Evolutionary conservation across 805 yeast genomes (phyloP).

Genomic region (Teunomyces aglyptinius): DNA sequence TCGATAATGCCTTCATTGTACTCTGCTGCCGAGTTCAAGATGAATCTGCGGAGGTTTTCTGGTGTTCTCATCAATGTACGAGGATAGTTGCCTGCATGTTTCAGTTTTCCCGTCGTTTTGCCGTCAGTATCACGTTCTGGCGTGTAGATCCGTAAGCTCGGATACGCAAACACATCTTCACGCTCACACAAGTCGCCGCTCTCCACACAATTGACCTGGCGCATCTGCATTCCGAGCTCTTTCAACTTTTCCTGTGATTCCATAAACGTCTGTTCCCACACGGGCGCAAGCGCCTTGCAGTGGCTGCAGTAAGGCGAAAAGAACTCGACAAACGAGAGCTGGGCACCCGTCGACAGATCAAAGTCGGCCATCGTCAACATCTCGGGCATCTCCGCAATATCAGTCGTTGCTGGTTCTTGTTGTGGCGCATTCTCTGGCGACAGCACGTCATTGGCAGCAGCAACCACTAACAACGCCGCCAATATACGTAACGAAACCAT

Average conservation of each 20-base stretch:
- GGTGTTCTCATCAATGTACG: slow-evolving; percentile 42
- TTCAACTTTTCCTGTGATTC: slow-evolving; percentile 45
- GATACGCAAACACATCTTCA: slow-evolving; percentile 65
- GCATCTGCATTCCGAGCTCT: slow-evolving; percentile 49
- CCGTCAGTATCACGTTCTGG: slow-evolving; percentile 42
- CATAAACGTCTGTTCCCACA: slow-evolving; percentile 69
- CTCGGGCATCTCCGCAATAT: slow-evolving; percentile 40
- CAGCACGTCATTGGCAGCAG: neutral
- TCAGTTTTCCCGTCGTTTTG: slow-evolving; percentile 25
- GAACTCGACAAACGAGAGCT: slow-evolving; percentile 78
- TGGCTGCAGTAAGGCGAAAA: slow-evolving; percentile 88
- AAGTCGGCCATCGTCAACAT: slow-evolving; percentile 51
- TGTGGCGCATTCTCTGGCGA: neutral
- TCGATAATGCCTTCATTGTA: slow-evolving; percentile 37
- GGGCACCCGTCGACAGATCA: slow-evolving; percentile 46
- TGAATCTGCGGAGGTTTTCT: slow-evolving; percentile 51
- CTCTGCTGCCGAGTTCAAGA: slow-evolving; percentile 53
- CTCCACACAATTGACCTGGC: slow-evolving; percentile 82
- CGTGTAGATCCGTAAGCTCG: slow-evolving; percentile 67
- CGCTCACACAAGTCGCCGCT: slow-evolving; percentile 81
- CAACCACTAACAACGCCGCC: neutral
- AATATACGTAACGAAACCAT: neutral
- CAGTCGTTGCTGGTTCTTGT: neutral
- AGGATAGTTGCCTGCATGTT: slow-evolving; percentile 46
- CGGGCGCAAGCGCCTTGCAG: slow-evolving; percentile 76